Percentiles rank a stretch among this genome's conserved stretches.
phyloP scores from a whole-genome alignment of 2,329 filamentous ascomycete species.

The Dryadomyces quercivorus region DNA sequence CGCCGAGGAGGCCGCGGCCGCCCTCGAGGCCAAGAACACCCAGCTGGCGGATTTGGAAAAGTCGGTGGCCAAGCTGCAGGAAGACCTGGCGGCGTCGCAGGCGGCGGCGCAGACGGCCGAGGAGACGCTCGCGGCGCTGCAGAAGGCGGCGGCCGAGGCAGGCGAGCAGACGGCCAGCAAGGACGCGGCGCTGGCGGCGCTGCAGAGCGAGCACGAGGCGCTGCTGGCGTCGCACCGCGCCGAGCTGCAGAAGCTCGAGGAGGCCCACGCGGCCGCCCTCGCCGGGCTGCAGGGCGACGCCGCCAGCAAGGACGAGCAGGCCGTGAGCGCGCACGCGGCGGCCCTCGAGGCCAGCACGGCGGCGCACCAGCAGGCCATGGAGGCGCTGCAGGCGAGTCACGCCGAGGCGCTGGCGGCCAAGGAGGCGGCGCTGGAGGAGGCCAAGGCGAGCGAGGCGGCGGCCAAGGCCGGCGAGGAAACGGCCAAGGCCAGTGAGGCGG shows the following conservation, averaged over 20 bases:
- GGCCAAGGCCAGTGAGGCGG: too few species aligned
- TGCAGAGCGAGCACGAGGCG: slow-evolving; percentile 35
- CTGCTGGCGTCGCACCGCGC: slow-evolving; percentile 38
- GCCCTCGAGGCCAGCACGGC: slow-evolving; percentile 38
- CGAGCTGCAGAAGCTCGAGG: slow-evolving; percentile 44
- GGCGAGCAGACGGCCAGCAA: slow-evolving; percentile 33
- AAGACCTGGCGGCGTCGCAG: slow-evolving; percentile 22
- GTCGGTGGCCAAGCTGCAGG: slow-evolving; percentile 24
- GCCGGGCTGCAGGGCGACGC: slow-evolving; percentile 49
- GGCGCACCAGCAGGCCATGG: slow-evolving; percentile 40
- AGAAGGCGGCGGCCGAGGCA: slow-evolving; percentile 35
- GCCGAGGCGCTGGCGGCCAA: slow-evolving; percentile 48
- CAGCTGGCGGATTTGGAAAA: slow-evolving; percentile 29
- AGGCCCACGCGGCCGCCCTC: slow-evolving; percentile 54
- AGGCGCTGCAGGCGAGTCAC: slow-evolving; percentile 42
- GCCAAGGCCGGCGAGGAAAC: too few species aligned
- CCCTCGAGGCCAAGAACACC: slow-evolving; percentile 30
- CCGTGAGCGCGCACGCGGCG: slow-evolving; percentile 30
- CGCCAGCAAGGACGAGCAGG: slow-evolving; percentile 33
- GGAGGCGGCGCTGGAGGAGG: slow-evolving; percentile 36
- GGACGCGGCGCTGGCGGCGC: slow-evolving; percentile 34
- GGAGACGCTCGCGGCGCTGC: slow-evolving; percentile 33
- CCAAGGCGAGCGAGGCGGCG: too few species aligned
- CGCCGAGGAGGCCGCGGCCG: slow-evolving; percentile 26
- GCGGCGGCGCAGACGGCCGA: slow-evolving; percentile 28